These are phyloP conservation scores for Trichoderma pleuroti DNA, from an alignment of 2,329 filamentous ascomycete genomes.

Conservation along the genomic window DNA sequence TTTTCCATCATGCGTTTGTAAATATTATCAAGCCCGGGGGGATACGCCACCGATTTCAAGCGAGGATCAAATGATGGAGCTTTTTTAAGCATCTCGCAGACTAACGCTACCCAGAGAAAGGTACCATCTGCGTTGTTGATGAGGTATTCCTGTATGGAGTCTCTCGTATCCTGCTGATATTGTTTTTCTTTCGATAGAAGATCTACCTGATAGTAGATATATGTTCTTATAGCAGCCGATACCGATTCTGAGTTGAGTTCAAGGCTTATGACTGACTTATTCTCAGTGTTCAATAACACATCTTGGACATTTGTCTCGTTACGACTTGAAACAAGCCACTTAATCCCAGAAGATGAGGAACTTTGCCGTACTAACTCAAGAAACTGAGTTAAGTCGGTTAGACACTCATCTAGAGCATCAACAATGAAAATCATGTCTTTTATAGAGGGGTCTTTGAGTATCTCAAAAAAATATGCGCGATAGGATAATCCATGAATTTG, in stretches of 20 bases:
- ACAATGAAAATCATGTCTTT: not conserved
- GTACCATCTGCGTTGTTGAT: not conserved
- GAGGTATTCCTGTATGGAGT: not conserved
- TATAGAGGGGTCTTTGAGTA: not conserved
- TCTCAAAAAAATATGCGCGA: not conserved
- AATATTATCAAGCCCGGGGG: not conserved
- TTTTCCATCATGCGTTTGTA: not conserved
- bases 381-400: not conserved
- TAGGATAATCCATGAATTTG: not conserved
- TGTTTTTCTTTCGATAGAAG: not conserved
- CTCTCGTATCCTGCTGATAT: fast-evolving
- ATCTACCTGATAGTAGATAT: not conserved
- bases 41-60: not conserved
- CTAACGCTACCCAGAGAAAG: not conserved
- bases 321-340: not conserved
- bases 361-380: not conserved
- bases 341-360: not conserved
- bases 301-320: not conserved
- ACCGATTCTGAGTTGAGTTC: not conserved
- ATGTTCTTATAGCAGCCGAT: not conserved
- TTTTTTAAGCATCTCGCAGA: not conserved
- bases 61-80: not conserved
- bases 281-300: not conserved
- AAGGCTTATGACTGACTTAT: not conserved
- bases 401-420: not conserved